phyloP scores from a whole-genome alignment of 75 land plant species.

The Cupressus sempervirens region DNA sequence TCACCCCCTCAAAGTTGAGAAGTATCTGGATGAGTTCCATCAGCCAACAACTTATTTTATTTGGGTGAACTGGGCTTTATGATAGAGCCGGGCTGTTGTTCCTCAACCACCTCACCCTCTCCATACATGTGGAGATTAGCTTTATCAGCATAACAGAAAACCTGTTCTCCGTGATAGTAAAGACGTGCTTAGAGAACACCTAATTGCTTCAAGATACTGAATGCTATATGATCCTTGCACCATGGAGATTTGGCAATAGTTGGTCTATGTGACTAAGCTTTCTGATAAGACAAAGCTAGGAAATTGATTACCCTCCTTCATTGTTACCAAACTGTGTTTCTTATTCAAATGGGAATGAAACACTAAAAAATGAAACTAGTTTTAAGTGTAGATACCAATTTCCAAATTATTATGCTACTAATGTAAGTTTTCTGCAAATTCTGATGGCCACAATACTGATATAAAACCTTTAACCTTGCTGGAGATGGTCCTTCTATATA shows the following conservation, averaged over 20 bases:
- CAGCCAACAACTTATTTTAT: background rate
- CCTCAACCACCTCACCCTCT: background rate
- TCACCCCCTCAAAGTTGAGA: background rate
- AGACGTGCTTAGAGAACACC: background rate
- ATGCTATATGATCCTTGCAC: background rate
- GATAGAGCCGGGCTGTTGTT: background rate
- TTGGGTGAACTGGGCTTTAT: background rate
- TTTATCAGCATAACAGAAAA: background rate
- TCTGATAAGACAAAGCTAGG: background rate
- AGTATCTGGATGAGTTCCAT: background rate
- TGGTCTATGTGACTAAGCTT: background rate
- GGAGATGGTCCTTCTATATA: too few relatives aligned
- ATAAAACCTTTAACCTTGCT: too few relatives aligned
- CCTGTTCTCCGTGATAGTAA: background rate
- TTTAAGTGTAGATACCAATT: background rate
- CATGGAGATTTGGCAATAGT: background rate
- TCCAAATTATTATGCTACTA: background rate
- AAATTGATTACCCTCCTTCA: background rate
- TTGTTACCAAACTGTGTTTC: background rate
- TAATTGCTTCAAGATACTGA: background rate
- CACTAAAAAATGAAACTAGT: background rate
- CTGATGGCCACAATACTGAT: too few relatives aligned
- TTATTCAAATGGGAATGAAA: background rate
- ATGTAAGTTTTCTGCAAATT: too few relatives aligned
- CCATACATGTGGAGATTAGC: background rate